phyloP scores from a whole-genome alignment of 2,329 filamentous ascomycete genomes.

The Colletotrichum karsti region DNA sequence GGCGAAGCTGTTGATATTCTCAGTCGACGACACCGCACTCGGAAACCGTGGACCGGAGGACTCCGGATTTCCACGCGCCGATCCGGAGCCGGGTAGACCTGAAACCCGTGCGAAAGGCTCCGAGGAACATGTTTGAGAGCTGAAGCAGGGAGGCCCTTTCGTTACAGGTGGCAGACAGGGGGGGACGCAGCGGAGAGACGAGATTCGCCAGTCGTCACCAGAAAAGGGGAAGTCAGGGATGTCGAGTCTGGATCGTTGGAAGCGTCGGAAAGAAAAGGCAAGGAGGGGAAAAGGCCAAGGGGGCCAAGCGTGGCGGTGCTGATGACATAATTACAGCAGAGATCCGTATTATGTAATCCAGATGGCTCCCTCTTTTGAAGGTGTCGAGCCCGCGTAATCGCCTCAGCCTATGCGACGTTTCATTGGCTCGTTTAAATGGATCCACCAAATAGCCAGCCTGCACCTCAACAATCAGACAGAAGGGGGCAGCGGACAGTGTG shows the following conservation, averaged over 20 bases:
- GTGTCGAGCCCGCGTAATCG: constrained; percentile 3
- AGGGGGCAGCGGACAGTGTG: background rate
- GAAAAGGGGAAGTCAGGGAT: constrained; percentile 7
- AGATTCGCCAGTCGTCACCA: background rate
- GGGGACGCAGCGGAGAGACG: background rate
- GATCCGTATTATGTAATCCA: no score
- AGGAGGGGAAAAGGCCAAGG: background rate
- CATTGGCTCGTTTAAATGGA: background rate
- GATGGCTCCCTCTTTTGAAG: background rate
- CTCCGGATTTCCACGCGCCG: background rate
- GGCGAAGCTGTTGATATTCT: no score
- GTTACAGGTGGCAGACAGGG: constrained; percentile 6
- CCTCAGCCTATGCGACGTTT: background rate
- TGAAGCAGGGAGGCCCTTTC: constrained; percentile 1
- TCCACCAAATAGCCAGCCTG: background rate
- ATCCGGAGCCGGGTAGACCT: constrained; percentile 3
- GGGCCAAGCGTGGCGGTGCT: constrained; percentile 15
- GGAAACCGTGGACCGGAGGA: no score
- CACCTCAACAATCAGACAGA: background rate
- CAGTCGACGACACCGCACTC: no score
- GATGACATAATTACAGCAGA: constrained; percentile 18
- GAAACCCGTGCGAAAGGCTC: constrained; percentile 5
- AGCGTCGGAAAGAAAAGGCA: background rate
- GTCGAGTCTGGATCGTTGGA: background rate
- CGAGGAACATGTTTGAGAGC: constrained; percentile 1